Percentiles rank a stretch among this genome's conserved stretches.
Conservation (phyloP, 2,329 filamentous ascomycete species). For the Catunica adiposa region DNA sequence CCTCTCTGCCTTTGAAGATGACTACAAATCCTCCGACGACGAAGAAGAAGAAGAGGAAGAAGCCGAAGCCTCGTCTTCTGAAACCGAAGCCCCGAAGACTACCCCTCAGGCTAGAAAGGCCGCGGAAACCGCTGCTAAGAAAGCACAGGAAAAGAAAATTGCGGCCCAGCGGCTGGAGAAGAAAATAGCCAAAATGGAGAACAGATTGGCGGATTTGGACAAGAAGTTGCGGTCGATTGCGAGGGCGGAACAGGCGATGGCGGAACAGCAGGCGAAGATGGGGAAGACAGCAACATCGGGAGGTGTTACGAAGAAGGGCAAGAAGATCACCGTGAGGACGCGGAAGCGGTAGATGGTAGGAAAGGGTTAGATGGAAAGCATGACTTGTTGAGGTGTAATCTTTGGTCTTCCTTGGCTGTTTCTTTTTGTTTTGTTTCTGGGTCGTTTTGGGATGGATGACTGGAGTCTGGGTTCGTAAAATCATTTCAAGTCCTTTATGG, state of each 20-base stretch:
- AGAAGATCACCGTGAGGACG: conserved; percentile 45
- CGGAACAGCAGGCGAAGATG: conserved; percentile 45
- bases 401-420: too few relatives aligned
- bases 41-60: too few relatives aligned
- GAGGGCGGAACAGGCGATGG: conserved; percentile 40
- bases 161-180: conserved; percentile 7
- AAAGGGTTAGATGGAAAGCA: neutral
- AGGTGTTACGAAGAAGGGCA: conserved; percentile 41
- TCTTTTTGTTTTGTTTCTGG: too few relatives aligned
- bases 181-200: conserved; percentile 28
- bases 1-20: conserved; percentile 16
- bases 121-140: conserved; percentile 17
- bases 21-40: conserved; percentile 15
- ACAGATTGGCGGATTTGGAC: conserved; percentile 33
- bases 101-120: conserved; percentile 16
- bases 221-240: conserved; percentile 38
- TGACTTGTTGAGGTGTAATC: too few relatives aligned
- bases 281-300: conserved; percentile 46
- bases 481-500: neutral
- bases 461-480: neutral
- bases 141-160: conserved; percentile 16
- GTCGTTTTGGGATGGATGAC: neutral
- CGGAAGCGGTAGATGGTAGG: conserved; percentile 36
- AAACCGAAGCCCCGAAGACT: conserved; percentile 19
- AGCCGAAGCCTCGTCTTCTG: too few relatives aligned